phyloP scores from a whole-genome alignment of 2,329 filamentous ascomycete genomes.

The Escovopsis weberi region DNA sequence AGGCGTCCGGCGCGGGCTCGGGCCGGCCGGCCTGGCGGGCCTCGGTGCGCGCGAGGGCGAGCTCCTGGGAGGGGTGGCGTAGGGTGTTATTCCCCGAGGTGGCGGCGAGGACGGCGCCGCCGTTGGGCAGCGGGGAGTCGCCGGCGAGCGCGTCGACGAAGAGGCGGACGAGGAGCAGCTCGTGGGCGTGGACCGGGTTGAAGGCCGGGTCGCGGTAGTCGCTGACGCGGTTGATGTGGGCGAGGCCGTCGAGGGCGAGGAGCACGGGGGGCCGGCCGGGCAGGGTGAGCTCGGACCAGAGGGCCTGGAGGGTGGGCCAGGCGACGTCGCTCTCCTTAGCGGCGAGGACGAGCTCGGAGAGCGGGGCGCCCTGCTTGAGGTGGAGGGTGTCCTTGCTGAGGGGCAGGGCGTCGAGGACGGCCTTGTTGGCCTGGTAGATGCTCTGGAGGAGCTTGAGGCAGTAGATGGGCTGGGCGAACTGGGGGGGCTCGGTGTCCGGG shows the following conservation, averaged over 20 bases:
- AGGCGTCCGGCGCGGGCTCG: slow-evolving; percentile 34
- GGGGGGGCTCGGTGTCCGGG: slow-evolving; percentile 37
- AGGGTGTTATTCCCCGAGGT: slow-evolving; percentile 59
- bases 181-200: slow-evolving; percentile 70
- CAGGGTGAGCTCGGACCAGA: slow-evolving; percentile 65
- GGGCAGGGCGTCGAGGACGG: slow-evolving; percentile 40
- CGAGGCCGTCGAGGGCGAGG: slow-evolving; percentile 63
- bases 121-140: slow-evolving; percentile 44
- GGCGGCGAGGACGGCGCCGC: slow-evolving; percentile 64
- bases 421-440: slow-evolving; percentile 57
- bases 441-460: slow-evolving; percentile 58
- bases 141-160: slow-evolving; percentile 62
- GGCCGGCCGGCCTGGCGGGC: slow-evolving; percentile 25
- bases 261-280: slow-evolving; percentile 45
- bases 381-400: slow-evolving; percentile 30
- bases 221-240: slow-evolving; percentile 66
- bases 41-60: slow-evolving; percentile 45
- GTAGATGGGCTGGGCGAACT: slow-evolving; percentile 70
- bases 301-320: slow-evolving; percentile 65
- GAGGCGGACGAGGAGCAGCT: slow-evolving; percentile 60
- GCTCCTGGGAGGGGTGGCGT: slow-evolving; percentile 48
- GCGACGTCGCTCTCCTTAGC: slow-evolving; percentile 62
- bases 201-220: slow-evolving; percentile 60
- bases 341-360: slow-evolving; percentile 55
- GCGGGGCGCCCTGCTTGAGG: slow-evolving; percentile 40